phyloP scores from a whole-genome alignment of 83 land plant species.

The Thuja plicata region DNA sequence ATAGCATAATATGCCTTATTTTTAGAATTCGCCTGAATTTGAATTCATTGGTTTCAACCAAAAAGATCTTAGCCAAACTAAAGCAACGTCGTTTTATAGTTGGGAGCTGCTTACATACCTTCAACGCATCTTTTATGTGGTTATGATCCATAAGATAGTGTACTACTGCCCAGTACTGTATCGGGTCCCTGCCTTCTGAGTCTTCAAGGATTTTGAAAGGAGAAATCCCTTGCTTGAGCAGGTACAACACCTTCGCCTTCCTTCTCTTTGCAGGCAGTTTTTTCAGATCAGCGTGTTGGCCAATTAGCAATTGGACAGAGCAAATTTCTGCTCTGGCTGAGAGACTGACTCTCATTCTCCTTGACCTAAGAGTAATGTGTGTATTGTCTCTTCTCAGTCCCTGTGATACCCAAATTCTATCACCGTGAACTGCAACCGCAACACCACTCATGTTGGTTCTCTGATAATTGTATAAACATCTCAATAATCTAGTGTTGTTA shows the following conservation, averaged over 20 bases:
- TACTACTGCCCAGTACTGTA: background rate
- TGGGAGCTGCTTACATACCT: background rate
- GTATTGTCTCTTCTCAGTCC: background rate
- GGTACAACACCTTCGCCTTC: background rate
- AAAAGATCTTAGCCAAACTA: background rate
- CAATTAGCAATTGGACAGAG: background rate
- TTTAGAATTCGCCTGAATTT: background rate
- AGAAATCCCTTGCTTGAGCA: slow-evolving; percentile 1
- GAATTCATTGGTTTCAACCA: background rate
- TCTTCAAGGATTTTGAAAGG: background rate
- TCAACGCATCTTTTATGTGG: background rate
- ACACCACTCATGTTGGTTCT: background rate
- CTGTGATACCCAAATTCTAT: background rate
- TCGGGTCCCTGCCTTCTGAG: background rate
- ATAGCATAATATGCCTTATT: background rate
- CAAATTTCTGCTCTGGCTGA: background rate
- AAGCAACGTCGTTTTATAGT: background rate
- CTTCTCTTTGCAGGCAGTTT: background rate
- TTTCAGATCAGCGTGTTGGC: background rate
- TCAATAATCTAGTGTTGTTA: background rate
- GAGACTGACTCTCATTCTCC: background rate
- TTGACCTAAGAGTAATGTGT: background rate
- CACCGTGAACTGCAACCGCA: background rate
- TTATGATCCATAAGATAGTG: background rate
- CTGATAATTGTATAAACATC: background rate